phyloP scores from a whole-genome alignment of 495 filamentous ascomycete genomes.

The Neurospora sp. region DNA sequence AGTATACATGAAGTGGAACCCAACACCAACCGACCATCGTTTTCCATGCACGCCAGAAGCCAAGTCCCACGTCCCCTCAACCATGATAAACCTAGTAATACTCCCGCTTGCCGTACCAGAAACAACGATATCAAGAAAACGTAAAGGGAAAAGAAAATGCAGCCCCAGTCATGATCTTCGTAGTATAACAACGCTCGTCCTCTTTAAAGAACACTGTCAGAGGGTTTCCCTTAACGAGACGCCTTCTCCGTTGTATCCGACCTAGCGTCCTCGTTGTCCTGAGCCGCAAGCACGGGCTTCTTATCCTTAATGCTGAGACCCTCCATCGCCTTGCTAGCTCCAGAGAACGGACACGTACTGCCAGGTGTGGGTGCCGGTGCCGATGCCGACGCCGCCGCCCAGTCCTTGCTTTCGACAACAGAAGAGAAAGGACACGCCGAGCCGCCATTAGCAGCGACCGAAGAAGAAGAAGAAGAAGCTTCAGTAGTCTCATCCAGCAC shows the following conservation, averaged over 20 bases:
- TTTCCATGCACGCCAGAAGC: background rate
- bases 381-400: background rate
- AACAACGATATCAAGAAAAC: background rate
- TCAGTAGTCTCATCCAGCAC: slow-evolving; percentile 25
- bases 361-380: background rate
- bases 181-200: background rate
- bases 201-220: background rate
- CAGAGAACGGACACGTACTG: slow-evolving; percentile 15
- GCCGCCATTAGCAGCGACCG: background rate
- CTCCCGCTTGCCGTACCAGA: background rate
- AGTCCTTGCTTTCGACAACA: background rate
- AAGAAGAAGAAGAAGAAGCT: background rate
- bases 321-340: slow-evolving; percentile 3
- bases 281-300: background rate
- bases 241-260: slow-evolving; percentile 5
- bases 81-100: background rate
- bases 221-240: background rate
- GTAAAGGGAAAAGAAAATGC: background rate
- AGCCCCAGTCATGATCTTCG: background rate
- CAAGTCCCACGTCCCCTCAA: background rate
- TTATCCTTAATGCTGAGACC: slow-evolving; percentile 7
- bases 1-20: background rate
- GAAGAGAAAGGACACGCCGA: background rate
- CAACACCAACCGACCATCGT: background rate
- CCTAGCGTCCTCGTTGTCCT: background rate